Conservation (phyloP, 2,329 filamentous ascomycete species). For the Dothiorella sarmentorum region DNA sequence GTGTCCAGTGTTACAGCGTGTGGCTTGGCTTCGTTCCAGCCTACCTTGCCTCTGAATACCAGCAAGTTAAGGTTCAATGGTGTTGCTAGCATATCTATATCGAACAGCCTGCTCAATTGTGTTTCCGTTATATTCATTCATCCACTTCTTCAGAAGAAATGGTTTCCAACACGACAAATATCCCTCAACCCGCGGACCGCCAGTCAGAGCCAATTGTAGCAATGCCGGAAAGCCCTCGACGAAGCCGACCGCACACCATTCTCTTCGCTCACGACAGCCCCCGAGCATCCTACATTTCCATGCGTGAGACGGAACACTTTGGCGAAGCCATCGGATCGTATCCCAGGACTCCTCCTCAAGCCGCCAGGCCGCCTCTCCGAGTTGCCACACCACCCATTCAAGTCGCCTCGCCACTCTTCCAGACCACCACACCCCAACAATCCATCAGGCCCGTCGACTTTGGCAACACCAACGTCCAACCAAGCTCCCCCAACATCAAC, state of each 20-base stretch:
- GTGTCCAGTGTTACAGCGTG: slow-evolving; percentile 2
- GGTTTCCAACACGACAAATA: no score
- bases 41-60: neutral
- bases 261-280: slow-evolving; percentile 1
- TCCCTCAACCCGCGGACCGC: no score
- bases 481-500: neutral
- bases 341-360: neutral
- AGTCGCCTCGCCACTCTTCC: no score
- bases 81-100: neutral
- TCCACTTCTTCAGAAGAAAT: no score
- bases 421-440: no score
- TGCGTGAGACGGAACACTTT: neutral
- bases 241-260: neutral
- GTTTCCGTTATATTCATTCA: no score
- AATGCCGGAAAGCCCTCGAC: slow-evolving; percentile 1
- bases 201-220: neutral
- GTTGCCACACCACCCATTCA: neutral
- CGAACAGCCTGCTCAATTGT: neutral
- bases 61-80: neutral
- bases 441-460: no score
- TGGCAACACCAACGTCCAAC: neutral
- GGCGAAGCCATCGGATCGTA: neutral
- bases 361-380: neutral
- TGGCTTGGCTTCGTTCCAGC: slow-evolving; percentile 1
- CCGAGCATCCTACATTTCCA: slow-evolving; percentile 6